A percentile compares a stretch with the other conserved stretches of the same genome.
Evolutionary conservation across 2,329 filamentous ascomycete species (phyloP).

Genomic region (Cercospora berteroae): DNA sequence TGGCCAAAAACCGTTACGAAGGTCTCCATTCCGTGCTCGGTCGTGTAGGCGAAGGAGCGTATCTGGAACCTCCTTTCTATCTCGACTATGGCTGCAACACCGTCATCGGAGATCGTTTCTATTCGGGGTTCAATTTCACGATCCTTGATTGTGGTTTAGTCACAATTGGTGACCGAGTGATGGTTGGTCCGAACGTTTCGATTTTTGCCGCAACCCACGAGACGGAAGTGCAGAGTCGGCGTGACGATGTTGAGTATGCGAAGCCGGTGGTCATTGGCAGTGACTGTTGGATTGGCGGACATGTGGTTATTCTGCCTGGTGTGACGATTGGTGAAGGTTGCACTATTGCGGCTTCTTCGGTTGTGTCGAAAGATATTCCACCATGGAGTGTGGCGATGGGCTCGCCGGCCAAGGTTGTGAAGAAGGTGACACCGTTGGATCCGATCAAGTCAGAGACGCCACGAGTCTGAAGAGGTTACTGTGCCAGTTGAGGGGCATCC

Average conservation of each 20-base stretch:
- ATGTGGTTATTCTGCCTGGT: conserved; percentile 29
- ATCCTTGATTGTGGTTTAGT: conserved; percentile 55
- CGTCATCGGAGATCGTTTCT: conserved; percentile 61
- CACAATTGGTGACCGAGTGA: conserved; percentile 52
- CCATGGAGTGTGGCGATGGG: conserved; percentile 29
- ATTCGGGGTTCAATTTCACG: conserved; percentile 58
- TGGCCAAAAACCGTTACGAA: conserved; percentile 9
- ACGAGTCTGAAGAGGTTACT: background rate
- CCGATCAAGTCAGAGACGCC: conserved; percentile 7
- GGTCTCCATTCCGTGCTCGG: conserved; percentile 20
- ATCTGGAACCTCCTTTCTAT: conserved; percentile 61
- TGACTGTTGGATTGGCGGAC: conserved; percentile 27
- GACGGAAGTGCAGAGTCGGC: conserved; percentile 48
- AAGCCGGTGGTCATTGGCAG: conserved; percentile 49
- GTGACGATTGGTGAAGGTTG: conserved; percentile 28
- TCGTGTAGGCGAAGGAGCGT: conserved; percentile 38
- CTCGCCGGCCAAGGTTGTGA: conserved; percentile 25
- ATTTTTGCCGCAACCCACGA: conserved; percentile 56
- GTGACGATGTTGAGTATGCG: conserved; percentile 52
- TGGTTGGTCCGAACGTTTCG: conserved; percentile 54
- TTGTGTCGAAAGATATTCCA: conserved; percentile 26
- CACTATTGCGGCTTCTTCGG: conserved; percentile 26
- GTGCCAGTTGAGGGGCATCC: background rate
- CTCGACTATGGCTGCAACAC: conserved; percentile 68
- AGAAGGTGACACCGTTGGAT: conserved; percentile 26